Evolutionary conservation across 1,284 basidiomycete genomes (phyloP).

Genomic region (Paramarasmius palmivorus): DNA sequence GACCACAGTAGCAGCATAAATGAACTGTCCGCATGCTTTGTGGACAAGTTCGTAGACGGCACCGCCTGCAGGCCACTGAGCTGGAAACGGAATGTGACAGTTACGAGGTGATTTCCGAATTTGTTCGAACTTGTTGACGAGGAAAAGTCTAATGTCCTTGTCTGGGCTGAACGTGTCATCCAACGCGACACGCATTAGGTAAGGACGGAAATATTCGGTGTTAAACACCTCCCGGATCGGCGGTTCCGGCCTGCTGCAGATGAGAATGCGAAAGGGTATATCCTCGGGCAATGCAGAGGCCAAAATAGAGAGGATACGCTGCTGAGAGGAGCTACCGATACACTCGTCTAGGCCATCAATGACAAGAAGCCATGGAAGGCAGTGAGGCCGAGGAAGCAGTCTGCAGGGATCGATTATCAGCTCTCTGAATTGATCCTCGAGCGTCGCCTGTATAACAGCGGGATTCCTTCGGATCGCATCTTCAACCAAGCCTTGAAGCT

Average conservation of each 20-base stretch:
- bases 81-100: background rate
- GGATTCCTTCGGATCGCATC: background rate
- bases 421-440: conserved; percentile 5
- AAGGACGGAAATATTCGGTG: background rate
- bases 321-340: background rate
- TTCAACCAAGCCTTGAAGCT: background rate
- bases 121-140: background rate
- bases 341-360: conserved; percentile 11
- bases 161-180: background rate
- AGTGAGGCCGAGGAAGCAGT: too few species aligned
- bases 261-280: conserved; percentile 25
- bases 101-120: too few species aligned
- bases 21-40: conserved; percentile 24
- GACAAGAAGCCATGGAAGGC: background rate
- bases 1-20: conserved; percentile 26
- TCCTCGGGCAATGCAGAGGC: background rate
- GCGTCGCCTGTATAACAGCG: background rate
- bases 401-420: conserved; percentile 1
- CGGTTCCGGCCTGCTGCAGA: conserved; percentile 24
- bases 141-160: background rate
- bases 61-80: conserved; percentile 19
- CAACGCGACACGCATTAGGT: background rate
- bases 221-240: conserved; percentile 23
- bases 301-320: background rate
- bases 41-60: conserved; percentile 21